Evolutionary conservation across 2,329 filamentous ascomycete genomes (phyloP).

Genomic region (Sordariomycetes sp.): DNA sequence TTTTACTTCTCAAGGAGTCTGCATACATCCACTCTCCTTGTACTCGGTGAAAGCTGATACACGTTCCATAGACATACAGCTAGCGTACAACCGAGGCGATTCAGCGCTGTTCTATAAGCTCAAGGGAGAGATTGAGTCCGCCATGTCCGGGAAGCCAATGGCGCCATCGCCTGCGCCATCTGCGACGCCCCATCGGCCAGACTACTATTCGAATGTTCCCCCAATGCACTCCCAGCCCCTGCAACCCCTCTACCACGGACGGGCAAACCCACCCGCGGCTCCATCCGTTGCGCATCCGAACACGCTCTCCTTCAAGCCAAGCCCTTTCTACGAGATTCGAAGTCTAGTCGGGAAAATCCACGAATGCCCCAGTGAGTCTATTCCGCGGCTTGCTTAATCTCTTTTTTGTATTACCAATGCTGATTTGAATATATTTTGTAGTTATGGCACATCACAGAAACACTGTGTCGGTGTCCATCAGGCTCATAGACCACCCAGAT

Average conservation of each 20-base stretch:
- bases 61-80: neutral
- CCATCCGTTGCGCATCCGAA: neutral
- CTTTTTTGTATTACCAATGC: neutral
- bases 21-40: neutral
- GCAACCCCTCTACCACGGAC: neutral
- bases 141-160: neutral
- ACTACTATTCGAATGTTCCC: neutral
- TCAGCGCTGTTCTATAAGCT: neutral
- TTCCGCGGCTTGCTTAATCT: slow-evolving; percentile 7
- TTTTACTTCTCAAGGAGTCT: neutral
- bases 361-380: slow-evolving; percentile 57
- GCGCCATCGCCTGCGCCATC: neutral
- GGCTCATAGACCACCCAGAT: slow-evolving; percentile 33
- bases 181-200: neutral
- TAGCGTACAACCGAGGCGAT: slow-evolving; percentile 1
- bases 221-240: neutral
- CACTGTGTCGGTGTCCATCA: slow-evolving; percentile 30
- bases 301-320: slow-evolving; percentile 42
- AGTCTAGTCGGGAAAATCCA: slow-evolving; percentile 50
- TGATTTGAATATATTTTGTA: slow-evolving; percentile 21
- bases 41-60: slow-evolving; percentile 4
- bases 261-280: neutral
- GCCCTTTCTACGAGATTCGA: slow-evolving; percentile 71
- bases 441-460: slow-evolving; percentile 43
- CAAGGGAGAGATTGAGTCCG: neutral